phyloP scores from a whole-genome alignment of 257 asterid genomes.

The Lantana camara region DNA sequence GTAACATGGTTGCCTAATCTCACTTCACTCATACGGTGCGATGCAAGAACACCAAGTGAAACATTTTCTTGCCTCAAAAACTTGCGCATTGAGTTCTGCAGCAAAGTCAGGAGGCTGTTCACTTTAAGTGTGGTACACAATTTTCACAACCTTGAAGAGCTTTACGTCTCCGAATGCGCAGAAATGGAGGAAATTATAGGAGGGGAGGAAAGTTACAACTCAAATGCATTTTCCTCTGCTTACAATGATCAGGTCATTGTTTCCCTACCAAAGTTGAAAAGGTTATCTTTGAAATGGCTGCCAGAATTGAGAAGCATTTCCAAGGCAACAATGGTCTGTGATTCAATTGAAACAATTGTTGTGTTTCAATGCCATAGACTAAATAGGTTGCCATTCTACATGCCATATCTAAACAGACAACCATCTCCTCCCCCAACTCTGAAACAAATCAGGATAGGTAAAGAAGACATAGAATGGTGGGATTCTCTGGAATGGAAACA shows the following conservation, averaged over 20 bases:
- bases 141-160: slow-evolving; percentile 22
- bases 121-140: slow-evolving; percentile 8
- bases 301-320: slow-evolving; percentile 28
- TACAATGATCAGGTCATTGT: slow-evolving; percentile 9
- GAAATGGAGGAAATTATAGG: slow-evolving; percentile 31
- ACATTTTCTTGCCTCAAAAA: slow-evolving; percentile 29
- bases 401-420: slow-evolving; percentile 9
- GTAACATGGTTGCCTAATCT: slow-evolving; percentile 25
- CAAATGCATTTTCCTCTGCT: not conserved
- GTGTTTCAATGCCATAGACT: slow-evolving; percentile 19
- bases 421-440: slow-evolving; percentile 23
- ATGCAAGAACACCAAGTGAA: slow-evolving; percentile 5
- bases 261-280: slow-evolving; percentile 14
- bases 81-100: slow-evolving; percentile 6
- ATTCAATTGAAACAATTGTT: slow-evolving; percentile 26
- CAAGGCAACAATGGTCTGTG: slow-evolving; percentile 22
- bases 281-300: slow-evolving; percentile 10
- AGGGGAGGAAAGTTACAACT: slow-evolving; percentile 11
- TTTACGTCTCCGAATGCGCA: slow-evolving; percentile 10
- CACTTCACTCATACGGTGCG: slow-evolving; percentile 14
- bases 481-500: slow-evolving; percentile 34
- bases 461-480: slow-evolving; percentile 37
- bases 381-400: slow-evolving; percentile 24
- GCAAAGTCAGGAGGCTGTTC: slow-evolving; percentile 25
- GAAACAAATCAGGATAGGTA: slow-evolving; percentile 26